phyloP scores from a whole-genome alignment of 257 asterid species.

The Capsicum chinense region DNA sequence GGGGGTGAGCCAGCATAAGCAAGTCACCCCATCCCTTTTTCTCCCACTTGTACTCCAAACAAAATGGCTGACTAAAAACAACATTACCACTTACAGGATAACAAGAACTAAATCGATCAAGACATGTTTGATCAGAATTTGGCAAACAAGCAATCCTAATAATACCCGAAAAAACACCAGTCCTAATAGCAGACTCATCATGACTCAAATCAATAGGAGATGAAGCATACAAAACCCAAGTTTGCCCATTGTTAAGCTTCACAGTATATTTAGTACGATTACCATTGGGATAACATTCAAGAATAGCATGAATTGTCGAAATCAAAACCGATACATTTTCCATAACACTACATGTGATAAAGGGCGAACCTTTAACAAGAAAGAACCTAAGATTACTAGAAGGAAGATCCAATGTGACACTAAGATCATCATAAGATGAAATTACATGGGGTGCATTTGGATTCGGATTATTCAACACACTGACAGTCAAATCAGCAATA shows the following conservation, averaged over 20 bases:
- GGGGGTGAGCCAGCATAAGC: constrained; percentile 96
- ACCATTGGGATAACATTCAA: constrained; percentile 53
- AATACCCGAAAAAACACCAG: constrained; percentile 65
- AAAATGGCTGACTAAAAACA: constrained; percentile 60
- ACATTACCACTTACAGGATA: constrained; percentile 78
- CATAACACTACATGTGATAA: constrained; percentile 63
- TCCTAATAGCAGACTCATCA: constrained; percentile 52
- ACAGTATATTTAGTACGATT: constrained; percentile 62
- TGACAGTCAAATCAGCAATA: constrained; percentile 61
- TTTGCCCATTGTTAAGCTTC: constrained; percentile 78
- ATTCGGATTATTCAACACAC: constrained; percentile 52
- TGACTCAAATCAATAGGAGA: constrained; percentile 60
- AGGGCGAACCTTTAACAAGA: constrained; percentile 90
- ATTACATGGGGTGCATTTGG: constrained; percentile 56
- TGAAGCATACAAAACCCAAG: constrained; percentile 81
- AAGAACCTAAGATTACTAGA: constrained; percentile 66
- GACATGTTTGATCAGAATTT: constrained; percentile 42
- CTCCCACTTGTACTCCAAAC: constrained; percentile 83
- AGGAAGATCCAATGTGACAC: constrained; percentile 80
- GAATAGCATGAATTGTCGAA: constrained; percentile 83
- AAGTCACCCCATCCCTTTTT: constrained; percentile 87
- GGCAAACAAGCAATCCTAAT: constrained; percentile 82
- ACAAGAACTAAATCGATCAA: constrained; percentile 76
- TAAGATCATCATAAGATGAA: constrained; percentile 71
- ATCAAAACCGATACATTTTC: constrained; percentile 50